A percentile compares a stretch with the other conserved stretches of the same genome.
Evolutionary conservation across 441 rosid genomes (phyloP).

Genomic region (Viola pubescens): DNA sequence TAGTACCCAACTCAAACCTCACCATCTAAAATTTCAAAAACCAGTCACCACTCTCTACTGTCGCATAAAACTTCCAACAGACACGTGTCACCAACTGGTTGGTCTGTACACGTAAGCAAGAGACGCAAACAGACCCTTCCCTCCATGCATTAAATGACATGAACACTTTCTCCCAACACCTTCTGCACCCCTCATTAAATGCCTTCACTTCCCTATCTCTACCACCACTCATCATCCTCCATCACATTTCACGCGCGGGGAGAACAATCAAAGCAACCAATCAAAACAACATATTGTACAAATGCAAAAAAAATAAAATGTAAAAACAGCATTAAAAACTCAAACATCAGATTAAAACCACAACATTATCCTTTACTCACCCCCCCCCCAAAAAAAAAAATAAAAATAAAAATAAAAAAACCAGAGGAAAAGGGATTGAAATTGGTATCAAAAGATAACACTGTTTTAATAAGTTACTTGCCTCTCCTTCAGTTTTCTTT

Average conservation of each 20-base stretch:
- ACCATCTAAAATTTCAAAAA: too few species aligned
- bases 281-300: not conserved
- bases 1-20: too few species aligned
- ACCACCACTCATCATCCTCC: too few species aligned
- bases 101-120: constrained; percentile 9
- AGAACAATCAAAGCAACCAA: not conserved
- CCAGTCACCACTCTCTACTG: not conserved
- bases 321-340: not conserved
- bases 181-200: constrained; percentile 35
- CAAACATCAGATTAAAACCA: not conserved
- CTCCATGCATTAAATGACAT: constrained; percentile 30
- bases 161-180: constrained; percentile 26
- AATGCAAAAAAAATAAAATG: not conserved
- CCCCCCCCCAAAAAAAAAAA: not conserved
- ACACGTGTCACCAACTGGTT: constrained; percentile 10
- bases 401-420: not conserved
- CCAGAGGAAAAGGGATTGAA: not conserved
- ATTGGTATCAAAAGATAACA: not conserved
- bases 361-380: too few species aligned
- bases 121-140: constrained; percentile 17
- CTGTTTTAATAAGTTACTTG: not conserved
- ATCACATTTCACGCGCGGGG: not conserved
- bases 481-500: not conserved
- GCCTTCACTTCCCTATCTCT: constrained; percentile 5
- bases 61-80: not conserved